phyloP scores from a whole-genome alignment of 2,329 filamentous ascomycete genomes.

The Beauveria sp. region DNA sequence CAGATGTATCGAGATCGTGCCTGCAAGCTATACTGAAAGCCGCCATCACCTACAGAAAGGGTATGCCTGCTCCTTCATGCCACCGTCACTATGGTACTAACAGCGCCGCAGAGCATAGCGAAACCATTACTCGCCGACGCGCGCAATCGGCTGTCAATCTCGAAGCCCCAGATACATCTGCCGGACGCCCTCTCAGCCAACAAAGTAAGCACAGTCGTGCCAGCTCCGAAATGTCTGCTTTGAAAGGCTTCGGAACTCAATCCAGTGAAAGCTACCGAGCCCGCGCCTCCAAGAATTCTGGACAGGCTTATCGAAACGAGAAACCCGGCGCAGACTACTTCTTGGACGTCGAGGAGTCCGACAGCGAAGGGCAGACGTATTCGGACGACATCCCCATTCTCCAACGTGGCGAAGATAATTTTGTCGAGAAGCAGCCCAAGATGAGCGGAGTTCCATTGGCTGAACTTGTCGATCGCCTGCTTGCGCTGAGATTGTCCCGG shows the following conservation, averaged over 20 bases:
- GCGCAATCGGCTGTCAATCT: constrained; percentile 56
- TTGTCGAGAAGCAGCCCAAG: constrained; percentile 43
- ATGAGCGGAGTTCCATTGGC: constrained; percentile 51
- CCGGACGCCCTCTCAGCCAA: constrained; percentile 47
- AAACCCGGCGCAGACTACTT: constrained; percentile 45
- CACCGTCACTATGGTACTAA: background rate
- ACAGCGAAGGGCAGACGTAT: constrained; percentile 56
- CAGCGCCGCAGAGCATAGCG: constrained; percentile 29
- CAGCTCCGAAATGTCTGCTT: constrained; percentile 60
- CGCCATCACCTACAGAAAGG: constrained; percentile 59
- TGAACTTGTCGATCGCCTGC: constrained; percentile 77
- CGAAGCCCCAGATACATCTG: constrained; percentile 44
- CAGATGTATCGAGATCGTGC: constrained; percentile 67
- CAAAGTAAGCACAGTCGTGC: constrained; percentile 62
- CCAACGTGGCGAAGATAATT: constrained; percentile 57
- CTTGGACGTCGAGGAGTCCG: constrained; percentile 62
- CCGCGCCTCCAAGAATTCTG: constrained; percentile 26
- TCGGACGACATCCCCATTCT: constrained; percentile 61
- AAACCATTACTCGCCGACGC: constrained; percentile 42
- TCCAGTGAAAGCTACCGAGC: constrained; percentile 30
- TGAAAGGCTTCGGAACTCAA: constrained; percentile 45
- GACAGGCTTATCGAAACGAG: constrained; percentile 42
- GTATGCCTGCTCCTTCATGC: constrained; percentile 34
- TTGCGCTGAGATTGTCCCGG: constrained; percentile 74
- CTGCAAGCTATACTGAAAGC: constrained; percentile 68